phyloP scores from a whole-genome alignment of 1,284 basidiomycete genomes.

The Sanghuangporus sanghuang region DNA sequence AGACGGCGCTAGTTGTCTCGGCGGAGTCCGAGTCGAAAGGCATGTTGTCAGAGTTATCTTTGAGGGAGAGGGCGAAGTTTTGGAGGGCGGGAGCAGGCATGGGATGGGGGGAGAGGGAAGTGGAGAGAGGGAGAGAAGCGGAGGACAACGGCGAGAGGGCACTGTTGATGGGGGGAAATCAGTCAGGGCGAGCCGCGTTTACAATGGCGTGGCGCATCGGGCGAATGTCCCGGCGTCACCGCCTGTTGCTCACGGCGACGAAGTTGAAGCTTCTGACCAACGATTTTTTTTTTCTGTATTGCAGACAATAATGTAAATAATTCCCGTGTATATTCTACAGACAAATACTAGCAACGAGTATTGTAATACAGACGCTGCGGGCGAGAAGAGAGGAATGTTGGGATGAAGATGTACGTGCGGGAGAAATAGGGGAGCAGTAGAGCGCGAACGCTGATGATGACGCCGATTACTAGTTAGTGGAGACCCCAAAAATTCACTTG shows the following conservation, averaged over 20 bases:
- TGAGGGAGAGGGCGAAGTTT: not conserved
- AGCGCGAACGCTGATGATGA: not conserved
- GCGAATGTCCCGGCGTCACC: not conserved
- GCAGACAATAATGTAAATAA: not conserved
- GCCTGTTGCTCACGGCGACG: conserved; percentile 6
- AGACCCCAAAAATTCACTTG: not conserved
- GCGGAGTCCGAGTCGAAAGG: not conserved
- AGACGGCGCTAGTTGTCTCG: conserved; percentile 4
- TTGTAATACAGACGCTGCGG: not conserved
- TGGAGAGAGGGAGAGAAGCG: conserved; percentile 2
- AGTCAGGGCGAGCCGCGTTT: not conserved
- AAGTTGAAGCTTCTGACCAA: not conserved
- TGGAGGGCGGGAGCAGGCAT: conserved; percentile 11
- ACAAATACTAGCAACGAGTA: not conserved
- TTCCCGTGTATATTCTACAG: not conserved
- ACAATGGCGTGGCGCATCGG: conserved; percentile 1
- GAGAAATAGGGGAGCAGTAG: not conserved
- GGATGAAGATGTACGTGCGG: not conserved
- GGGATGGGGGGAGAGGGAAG: not conserved
- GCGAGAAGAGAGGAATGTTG: not conserved
- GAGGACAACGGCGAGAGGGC: not conserved
- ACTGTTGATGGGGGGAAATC: not conserved
- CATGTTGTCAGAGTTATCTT: not conserved
- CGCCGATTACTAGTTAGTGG: not conserved
- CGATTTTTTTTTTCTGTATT: not conserved